phyloP scores from a whole-genome alignment of 2,329 filamentous ascomycete species.

The Bretziella fagacearum region DNA sequence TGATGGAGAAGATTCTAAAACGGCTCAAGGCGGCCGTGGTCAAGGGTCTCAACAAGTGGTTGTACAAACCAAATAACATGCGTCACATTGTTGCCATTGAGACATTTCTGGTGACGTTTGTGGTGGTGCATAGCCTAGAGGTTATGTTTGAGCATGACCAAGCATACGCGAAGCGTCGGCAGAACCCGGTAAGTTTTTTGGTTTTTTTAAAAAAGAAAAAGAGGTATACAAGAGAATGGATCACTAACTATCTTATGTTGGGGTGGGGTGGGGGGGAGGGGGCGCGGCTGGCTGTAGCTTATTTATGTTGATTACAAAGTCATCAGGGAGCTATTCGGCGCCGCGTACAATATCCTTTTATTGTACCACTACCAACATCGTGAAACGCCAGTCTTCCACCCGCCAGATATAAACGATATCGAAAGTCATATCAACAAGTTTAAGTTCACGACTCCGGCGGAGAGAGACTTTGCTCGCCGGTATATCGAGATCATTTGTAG shows the following conservation, averaged over 20 bases:
- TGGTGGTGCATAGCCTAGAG: conserved; percentile 3
- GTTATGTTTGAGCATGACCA: conserved; percentile 3
- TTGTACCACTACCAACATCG: conserved; percentile 6
- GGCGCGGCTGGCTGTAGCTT: too few relatives aligned
- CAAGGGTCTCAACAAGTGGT: background rate
- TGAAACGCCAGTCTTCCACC: background rate
- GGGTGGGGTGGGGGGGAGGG: too few relatives aligned
- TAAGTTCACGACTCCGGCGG: background rate
- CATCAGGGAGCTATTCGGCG: background rate
- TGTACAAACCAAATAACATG: conserved; percentile 1
- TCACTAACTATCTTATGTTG: too few relatives aligned
- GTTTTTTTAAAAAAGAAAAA: too few relatives aligned
- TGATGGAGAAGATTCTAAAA: background rate
- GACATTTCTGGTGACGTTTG: conserved; percentile 3
- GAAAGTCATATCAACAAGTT: background rate
- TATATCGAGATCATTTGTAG: background rate
- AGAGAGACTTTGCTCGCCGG: background rate
- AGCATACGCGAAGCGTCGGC: background rate
- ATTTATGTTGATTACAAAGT: conserved; percentile 2
- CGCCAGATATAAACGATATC: background rate
- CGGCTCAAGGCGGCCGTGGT: background rate
- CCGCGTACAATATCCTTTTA: background rate
- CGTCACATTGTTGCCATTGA: background rate
- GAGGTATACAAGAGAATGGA: too few relatives aligned
- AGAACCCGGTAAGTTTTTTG: background rate